Evolutionary conservation across 352 stramenopile genomes (phyloP).

Genomic region (Phytopythium litorale): DNA sequence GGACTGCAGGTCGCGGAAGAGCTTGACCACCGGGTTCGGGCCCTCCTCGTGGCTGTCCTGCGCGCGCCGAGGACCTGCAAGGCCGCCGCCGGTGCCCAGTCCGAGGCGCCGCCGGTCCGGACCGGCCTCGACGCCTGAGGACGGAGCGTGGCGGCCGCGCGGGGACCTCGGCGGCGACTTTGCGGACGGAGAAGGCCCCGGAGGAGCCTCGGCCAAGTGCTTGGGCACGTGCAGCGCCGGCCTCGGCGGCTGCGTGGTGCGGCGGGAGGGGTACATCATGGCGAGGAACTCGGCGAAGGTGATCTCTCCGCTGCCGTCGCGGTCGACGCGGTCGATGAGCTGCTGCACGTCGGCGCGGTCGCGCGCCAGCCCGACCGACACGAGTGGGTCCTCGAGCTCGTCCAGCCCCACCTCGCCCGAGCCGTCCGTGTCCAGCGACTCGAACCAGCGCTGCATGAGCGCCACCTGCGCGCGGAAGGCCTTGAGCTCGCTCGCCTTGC

Average conservation of each 20-base stretch:
- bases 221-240: conserved; percentile 52
- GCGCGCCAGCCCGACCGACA: conserved; percentile 80
- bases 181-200: background rate
- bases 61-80: background rate
- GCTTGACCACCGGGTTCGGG: conserved; percentile 61
- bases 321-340: conserved; percentile 70
- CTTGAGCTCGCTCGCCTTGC: conserved; percentile 69
- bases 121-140: background rate
- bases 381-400: conserved; percentile 83
- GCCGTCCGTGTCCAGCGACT: conserved; percentile 82
- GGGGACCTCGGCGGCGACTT: background rate
- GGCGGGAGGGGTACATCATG: conserved; percentile 61
- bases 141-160: background rate
- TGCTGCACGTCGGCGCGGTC: conserved; percentile 69
- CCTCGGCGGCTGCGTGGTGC: conserved; percentile 14
- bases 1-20: conserved; percentile 76
- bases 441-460: conserved; percentile 80
- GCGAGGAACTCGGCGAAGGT: conserved; percentile 73
- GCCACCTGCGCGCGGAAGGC: conserved; percentile 58
- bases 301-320: conserved; percentile 56
- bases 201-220: conserved; percentile 1
- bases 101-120: background rate
- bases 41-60: background rate
- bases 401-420: conserved; percentile 77
- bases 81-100: no score